These are phyloP conservation scores for Cystobasidiaceae sp. DNA, from an alignment of 1,284 basidiomycete genomes.

Conservation along the genomic window DNA sequence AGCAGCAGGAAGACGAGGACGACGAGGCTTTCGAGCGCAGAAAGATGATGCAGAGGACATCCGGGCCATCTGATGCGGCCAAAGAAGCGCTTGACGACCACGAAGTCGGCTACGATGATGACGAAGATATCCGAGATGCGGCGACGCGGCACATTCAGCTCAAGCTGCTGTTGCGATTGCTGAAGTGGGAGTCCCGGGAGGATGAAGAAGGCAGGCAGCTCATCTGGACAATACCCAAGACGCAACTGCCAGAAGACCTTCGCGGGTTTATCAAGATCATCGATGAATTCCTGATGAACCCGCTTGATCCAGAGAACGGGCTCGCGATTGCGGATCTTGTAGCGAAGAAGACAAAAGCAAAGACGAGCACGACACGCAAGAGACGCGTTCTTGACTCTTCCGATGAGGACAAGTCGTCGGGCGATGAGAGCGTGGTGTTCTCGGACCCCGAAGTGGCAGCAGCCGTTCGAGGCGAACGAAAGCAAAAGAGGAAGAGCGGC, in stretches of 20 bases:
- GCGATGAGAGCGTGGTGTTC: constrained; percentile 47
- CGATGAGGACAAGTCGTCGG: constrained; percentile 50
- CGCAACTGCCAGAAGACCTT: constrained; percentile 60
- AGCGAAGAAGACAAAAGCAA: constrained; percentile 56
- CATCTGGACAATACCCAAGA: constrained; percentile 66
- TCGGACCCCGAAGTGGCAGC: constrained; percentile 35
- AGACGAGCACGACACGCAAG: constrained; percentile 1
- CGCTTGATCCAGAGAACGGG: constrained; percentile 63
- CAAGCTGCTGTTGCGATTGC: constrained; percentile 71
- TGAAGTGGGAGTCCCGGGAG: constrained; percentile 53
- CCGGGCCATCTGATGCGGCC: constrained; percentile 61
- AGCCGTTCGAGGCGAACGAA: constrained; percentile 46
- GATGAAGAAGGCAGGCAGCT: constrained; percentile 50
- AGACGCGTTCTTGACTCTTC: constrained; percentile 49
- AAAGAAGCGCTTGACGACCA: constrained; percentile 67
- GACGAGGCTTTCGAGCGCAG: constrained; percentile 14
- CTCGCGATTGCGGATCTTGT: constrained; percentile 64
- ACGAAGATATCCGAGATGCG: constrained; percentile 66
- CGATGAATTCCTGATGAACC: constrained; percentile 66
- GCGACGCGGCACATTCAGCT: constrained; percentile 69
- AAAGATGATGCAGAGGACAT: constrained; percentile 19
- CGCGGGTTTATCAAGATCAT: constrained; percentile 63
- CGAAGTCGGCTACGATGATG: constrained; percentile 52
- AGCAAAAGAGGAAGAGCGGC: constrained; percentile 29
- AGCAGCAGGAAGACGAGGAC: constrained; percentile 26